Percentiles rank a stretch among this genome's conserved stretches.
Evolutionary conservation across 2,329 filamentous ascomycete species (phyloP).

Genomic region (Penicillium griseofulvum): DNA sequence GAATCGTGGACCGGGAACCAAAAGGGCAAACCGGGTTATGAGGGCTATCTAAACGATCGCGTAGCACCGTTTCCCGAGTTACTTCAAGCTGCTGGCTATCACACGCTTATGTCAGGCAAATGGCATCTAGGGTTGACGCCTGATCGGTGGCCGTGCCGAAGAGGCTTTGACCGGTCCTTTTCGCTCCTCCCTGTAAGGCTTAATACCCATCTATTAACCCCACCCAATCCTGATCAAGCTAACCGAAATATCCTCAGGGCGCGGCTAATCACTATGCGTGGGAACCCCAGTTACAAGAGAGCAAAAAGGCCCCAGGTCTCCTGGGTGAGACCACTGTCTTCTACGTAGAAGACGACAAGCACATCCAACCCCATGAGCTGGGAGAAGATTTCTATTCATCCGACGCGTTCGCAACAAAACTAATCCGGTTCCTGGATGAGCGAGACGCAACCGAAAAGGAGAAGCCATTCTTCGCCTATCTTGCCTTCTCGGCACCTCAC

Average conservation of each 20-base stretch:
- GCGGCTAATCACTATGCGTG: slow-evolving; percentile 38
- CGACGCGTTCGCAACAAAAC: slow-evolving; percentile 28
- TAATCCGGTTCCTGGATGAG: slow-evolving; percentile 30
- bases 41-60: slow-evolving; percentile 32
- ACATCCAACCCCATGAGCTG: slow-evolving; percentile 10
- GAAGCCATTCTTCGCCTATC: slow-evolving; percentile 50
- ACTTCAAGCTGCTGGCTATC: slow-evolving; percentile 35
- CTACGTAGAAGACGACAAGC: slow-evolving; percentile 11
- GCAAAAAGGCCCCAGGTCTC: slow-evolving; percentile 8
- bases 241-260: slow-evolving; percentile 27
- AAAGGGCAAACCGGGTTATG: slow-evolving; percentile 37
- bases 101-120: slow-evolving; percentile 38
- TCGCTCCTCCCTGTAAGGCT: slow-evolving; percentile 17
- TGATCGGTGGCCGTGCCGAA: too few relatives aligned
- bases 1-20: slow-evolving; percentile 28
- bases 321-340: slow-evolving; percentile 12
- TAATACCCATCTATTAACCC: slow-evolving; percentile 7
- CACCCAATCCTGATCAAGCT: too few relatives aligned
- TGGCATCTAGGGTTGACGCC: slow-evolving; percentile 36
- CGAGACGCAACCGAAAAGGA: slow-evolving; percentile 17
- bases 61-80: slow-evolving; percentile 38
- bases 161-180: too few relatives aligned
- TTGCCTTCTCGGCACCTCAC: slow-evolving; percentile 52
- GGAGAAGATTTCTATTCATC: slow-evolving; percentile 33
- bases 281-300: slow-evolving; percentile 22